Evolutionary conservation across 2,329 filamentous ascomycete species (phyloP).

Genomic region (Drechslera avenae): DNA sequence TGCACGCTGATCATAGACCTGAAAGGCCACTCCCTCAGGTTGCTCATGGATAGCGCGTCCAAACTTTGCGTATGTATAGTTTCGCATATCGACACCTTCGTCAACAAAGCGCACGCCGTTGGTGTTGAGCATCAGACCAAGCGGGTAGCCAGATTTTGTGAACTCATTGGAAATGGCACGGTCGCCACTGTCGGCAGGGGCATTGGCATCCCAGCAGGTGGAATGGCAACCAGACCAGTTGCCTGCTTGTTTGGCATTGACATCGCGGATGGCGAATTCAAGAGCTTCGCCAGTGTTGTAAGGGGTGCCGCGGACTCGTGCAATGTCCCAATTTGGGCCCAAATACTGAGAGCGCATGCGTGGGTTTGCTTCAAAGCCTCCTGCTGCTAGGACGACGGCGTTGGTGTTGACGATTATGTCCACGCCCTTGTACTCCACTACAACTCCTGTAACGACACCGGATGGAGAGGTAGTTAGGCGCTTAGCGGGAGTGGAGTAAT

Average conservation of each 20-base stretch:
- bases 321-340: slow-evolving; percentile 67
- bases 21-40: slow-evolving; percentile 64
- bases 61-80: slow-evolving; percentile 71
- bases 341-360: slow-evolving; percentile 61
- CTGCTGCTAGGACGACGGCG: slow-evolving; percentile 62
- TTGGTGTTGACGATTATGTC: slow-evolving; percentile 41
- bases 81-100: slow-evolving; percentile 68
- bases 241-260: slow-evolving; percentile 59
- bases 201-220: slow-evolving; percentile 68
- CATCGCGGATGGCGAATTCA: slow-evolving; percentile 57
- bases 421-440: slow-evolving; percentile 33
- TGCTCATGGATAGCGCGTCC: slow-evolving; percentile 66
- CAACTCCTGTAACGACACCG: slow-evolving; percentile 43
- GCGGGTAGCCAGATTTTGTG: slow-evolving; percentile 71
- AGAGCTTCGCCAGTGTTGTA: slow-evolving; percentile 68
- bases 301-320: slow-evolving; percentile 66
- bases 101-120: slow-evolving; percentile 67
- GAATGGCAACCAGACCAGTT: slow-evolving; percentile 70
- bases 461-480: slow-evolving; percentile 45
- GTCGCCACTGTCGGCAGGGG: slow-evolving; percentile 61
- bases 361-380: slow-evolving; percentile 68
- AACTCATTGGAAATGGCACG: slow-evolving; percentile 67
- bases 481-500: slow-evolving; percentile 55
- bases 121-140: slow-evolving; percentile 68
- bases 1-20: slow-evolving; percentile 65